Evolutionary conservation across 129 eudicot species (phyloP).

Genomic region (Chrysanthemum makinoi): DNA sequence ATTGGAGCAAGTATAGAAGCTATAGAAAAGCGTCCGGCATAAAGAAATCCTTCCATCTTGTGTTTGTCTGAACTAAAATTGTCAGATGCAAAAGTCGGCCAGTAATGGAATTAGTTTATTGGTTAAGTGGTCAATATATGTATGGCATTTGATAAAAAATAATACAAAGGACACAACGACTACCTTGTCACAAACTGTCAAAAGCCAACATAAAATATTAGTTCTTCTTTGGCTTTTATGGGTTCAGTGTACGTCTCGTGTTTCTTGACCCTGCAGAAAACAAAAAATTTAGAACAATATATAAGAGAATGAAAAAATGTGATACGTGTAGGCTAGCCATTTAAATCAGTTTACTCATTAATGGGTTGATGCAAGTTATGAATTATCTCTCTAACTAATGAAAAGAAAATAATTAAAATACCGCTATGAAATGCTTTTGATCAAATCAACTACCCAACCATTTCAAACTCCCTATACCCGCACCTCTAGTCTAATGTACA

Average conservation of each 20-base stretch:
- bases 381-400: no score
- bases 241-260: slow-evolving; percentile 75
- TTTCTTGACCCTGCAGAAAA: slow-evolving; percentile 64
- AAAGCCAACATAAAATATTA: slow-evolving; percentile 87
- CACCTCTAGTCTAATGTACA: no score
- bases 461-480: no score
- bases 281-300: not conserved
- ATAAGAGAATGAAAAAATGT: not conserved
- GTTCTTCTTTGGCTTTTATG: slow-evolving; percentile 87
- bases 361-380: not conserved
- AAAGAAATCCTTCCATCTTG: slow-evolving; percentile 99
- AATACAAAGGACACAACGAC: not conserved
- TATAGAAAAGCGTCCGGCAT: slow-evolving; percentile 75
- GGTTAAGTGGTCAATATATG: not conserved
- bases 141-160: not conserved
- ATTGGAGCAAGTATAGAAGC: slow-evolving; percentile 93
- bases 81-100: slow-evolving; percentile 94
- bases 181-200: slow-evolving; percentile 84
- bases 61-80: slow-evolving; percentile 78
- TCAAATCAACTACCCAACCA: no score
- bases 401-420: no score
- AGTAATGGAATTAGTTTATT: slow-evolving; percentile 27
- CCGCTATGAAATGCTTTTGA: no score
- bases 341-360: not conserved
- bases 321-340: not conserved